A percentile compares a stretch with the other conserved stretches of the same genome.
phyloP scores from a whole-genome alignment of 495 filamentous ascomycete species.

The Penicillium lividum region DNA sequence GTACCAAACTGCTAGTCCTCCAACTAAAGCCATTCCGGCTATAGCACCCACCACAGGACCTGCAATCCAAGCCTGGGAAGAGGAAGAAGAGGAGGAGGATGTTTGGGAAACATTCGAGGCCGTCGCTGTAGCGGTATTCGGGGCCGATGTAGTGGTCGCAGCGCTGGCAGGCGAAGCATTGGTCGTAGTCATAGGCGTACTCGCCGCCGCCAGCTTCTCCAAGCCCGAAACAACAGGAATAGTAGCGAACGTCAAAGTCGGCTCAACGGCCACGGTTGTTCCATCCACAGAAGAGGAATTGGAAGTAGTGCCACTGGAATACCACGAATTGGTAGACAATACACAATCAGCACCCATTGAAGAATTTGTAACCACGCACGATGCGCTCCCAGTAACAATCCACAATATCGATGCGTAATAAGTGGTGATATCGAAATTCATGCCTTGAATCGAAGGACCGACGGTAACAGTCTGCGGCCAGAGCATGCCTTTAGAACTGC shows the following conservation, averaged over 20 bases:
- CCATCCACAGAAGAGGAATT: conserved; percentile 3
- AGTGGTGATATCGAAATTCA: conserved; percentile 3
- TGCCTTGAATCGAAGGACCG: background rate
- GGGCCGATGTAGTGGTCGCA: background rate
- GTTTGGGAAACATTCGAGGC: background rate
- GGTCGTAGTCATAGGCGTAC: background rate
- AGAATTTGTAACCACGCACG: background rate
- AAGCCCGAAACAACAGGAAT: background rate
- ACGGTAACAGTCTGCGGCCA: background rate
- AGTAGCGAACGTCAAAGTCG: background rate
- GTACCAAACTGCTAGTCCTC: background rate
- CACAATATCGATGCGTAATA: background rate
- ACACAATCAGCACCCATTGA: background rate
- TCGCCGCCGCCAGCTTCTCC: background rate
- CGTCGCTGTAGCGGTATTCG: background rate
- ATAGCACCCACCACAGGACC: background rate
- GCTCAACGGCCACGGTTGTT: background rate
- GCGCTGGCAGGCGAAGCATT: background rate
- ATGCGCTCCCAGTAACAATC: background rate
- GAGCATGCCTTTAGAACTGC: background rate
- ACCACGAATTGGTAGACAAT: background rate
- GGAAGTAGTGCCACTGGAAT: background rate
- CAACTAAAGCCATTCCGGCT: background rate
- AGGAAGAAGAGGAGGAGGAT: background rate
- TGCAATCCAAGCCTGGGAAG: background rate